Percentiles rank a stretch among this genome's conserved stretches.
Evolutionary conservation across 1,139 yeast genomes (phyloP).

Genomic region (Tardiomyces depauwii): DNA sequence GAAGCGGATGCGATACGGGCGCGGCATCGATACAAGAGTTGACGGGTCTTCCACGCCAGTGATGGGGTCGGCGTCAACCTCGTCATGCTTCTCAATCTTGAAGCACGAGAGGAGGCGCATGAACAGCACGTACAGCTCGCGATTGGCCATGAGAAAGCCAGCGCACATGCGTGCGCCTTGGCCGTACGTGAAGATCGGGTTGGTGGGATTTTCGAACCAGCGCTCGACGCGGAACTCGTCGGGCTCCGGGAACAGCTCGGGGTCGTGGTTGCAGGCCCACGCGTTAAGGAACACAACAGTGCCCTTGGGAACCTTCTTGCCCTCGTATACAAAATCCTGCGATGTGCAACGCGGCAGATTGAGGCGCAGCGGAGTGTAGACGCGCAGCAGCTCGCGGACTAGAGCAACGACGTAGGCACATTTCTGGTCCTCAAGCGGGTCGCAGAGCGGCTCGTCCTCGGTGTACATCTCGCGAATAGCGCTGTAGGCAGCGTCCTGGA

Average conservation of each 20-base stretch:
- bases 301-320: constrained; percentile 37
- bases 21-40: constrained; percentile 13
- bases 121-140: constrained; percentile 40
- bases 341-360: constrained; percentile 52
- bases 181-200: constrained; percentile 33
- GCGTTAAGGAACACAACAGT: constrained; percentile 55
- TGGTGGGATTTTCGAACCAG: constrained; percentile 33
- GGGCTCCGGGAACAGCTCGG: constrained; percentile 33
- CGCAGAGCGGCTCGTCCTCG: constrained; percentile 35
- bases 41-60: constrained; percentile 14
- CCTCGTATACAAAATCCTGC: constrained; percentile 31
- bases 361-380: constrained; percentile 53
- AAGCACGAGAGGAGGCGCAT: constrained; percentile 24
- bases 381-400: constrained; percentile 49
- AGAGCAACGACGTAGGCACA: constrained; percentile 45
- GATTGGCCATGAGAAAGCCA: constrained; percentile 46
- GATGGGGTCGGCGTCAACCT: constrained; percentile 17
- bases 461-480: constrained; percentile 30
- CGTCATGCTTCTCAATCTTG: constrained; percentile 13
- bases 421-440: constrained; percentile 26
- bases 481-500: constrained; percentile 34
- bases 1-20: constrained; percentile 11
- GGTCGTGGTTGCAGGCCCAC: constrained; percentile 60
- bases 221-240: constrained; percentile 42
- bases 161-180: constrained; percentile 56